Base-by-base conservation (phyloP, 768 basidiomycete species). In the Gelatoporia subvermispora region DNA sequence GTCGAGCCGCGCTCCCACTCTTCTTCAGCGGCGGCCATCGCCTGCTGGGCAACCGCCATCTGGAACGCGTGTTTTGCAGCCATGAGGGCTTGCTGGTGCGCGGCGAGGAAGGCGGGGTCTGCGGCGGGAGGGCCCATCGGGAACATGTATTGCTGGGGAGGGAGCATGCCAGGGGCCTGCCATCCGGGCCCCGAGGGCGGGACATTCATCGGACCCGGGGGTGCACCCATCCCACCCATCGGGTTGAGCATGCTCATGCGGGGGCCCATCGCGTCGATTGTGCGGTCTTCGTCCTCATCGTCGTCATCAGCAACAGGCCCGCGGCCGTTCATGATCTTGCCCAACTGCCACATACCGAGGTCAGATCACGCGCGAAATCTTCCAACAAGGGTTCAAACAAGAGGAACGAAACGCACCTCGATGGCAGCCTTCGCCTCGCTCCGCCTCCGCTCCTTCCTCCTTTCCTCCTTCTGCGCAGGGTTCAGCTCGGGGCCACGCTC, bases 41-140 rank as follows among this genome's bases (percentile, higher is more conserved):
- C 91, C 55, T 93, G 91, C 65, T 91, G 91, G 4, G 91, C 91
- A 37, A 93, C 85, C 2, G 91, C 86, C 72, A 87, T 81, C 65
- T 93, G 91, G 60, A 90, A 93, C 3, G 90, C 82, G 65, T 93
- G 91, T 65, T 93, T 93, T 45, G 91, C 91, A 47, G 75, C 68
- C 69, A 89, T 70, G 79, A 93, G 88, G 2, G 91, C 91, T 49
- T 89, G 88, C 62, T 93, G 90, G 63, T 93, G 91, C 16, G 88
- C 89, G 4, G 74, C 81, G 24, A 88, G 54, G 62, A 79, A 81
- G 17, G 63, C 65, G 16, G 82, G 79, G 55, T 89, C 85, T 7
- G 73, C 61, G 50, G 68, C 73, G 44, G 71, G 68, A 24, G 69
- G 59, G 17, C 40, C n/a, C 46, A 50, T 50, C 38, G 59, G 59